Conservation (phyloP, 805 yeast species). For the Candida sithepensis region DNA sequence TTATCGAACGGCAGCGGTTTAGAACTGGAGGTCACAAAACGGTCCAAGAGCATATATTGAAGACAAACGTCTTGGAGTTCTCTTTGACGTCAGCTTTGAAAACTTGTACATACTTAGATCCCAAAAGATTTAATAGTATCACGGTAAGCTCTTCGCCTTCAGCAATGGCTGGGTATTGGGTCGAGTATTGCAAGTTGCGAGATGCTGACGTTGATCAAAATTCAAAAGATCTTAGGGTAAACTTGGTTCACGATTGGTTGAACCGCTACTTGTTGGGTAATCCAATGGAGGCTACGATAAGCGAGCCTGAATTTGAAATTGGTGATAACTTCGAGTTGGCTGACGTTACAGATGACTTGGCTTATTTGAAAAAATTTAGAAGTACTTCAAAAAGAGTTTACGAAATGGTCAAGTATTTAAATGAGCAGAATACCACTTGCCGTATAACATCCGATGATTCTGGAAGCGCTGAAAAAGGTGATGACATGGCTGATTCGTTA, state of each 20-base stretch:
- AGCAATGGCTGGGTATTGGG: constrained; percentile 32
- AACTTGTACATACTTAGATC: constrained; percentile 11
- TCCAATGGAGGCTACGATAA: neutral
- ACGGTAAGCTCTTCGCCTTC: constrained; percentile 25
- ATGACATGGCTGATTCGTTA: constrained; percentile 65
- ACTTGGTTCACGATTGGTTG: constrained; percentile 27
- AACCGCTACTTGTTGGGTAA: constrained; percentile 2
- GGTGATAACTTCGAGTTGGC: neutral
- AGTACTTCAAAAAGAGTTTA: constrained; percentile 23
- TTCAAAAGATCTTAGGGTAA: constrained; percentile 24
- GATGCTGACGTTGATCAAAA: constrained; percentile 4
- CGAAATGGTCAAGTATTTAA: constrained; percentile 24
- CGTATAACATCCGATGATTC: constrained; percentile 8
- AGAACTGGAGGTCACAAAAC: constrained; percentile 44
- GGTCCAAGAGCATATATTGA: constrained; percentile 48
- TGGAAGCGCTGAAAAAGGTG: constrained; percentile 41
- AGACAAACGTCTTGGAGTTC: constrained; percentile 52
- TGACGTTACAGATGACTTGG: neutral
- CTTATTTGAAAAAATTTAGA: constrained; percentile 4
- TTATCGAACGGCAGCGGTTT: constrained; percentile 56
- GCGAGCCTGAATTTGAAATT: neutral
- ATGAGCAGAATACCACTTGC: constrained; percentile 11
- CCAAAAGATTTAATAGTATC: constrained; percentile 6
- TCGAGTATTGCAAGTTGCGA: constrained; percentile 2
- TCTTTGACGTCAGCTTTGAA: constrained; percentile 34